A percentile compares a stretch with the other conserved stretches of the same genome.
These are phyloP conservation scores for Nemania serpens DNA, from an alignment of 2,329 filamentous ascomycete genomes.

Conservation along the genomic window DNA sequence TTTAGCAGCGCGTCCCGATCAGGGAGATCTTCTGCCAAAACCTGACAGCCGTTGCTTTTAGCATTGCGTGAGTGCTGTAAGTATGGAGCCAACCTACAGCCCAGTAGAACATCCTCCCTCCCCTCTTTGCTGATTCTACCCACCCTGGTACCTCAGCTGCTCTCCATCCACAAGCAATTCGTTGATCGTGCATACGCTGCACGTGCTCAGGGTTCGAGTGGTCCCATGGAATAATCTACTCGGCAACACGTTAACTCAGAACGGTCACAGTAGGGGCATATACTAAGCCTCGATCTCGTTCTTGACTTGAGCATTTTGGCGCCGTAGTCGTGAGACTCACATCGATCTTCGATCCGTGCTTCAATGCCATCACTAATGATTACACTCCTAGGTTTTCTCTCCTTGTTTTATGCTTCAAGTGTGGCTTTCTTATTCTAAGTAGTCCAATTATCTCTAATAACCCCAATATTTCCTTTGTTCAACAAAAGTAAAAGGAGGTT, in stretches of 20 bases:
- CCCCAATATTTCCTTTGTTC: neutral
- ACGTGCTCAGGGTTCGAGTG: constrained; percentile 45
- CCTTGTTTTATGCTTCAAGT: neutral
- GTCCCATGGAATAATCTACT: constrained; percentile 51
- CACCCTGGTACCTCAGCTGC: constrained; percentile 44
- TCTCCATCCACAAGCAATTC: constrained; percentile 53
- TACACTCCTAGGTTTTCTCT: neutral
- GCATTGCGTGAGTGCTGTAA: constrained; percentile 13
- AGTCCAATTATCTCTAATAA: neutral
- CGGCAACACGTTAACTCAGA: constrained; percentile 4
- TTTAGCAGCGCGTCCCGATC: constrained; percentile 39
- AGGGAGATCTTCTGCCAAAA: constrained; percentile 39
- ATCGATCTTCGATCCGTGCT: constrained; percentile 43
- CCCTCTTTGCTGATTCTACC: constrained; percentile 42
- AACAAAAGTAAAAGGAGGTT: neutral
- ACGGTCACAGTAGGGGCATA: neutral
- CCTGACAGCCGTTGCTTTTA: constrained; percentile 31
- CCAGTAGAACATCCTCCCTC: constrained; percentile 48
- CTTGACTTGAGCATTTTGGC: neutral
- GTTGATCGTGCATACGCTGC: constrained; percentile 48
- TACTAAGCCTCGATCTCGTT: neutral
- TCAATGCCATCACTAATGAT: constrained; percentile 30
- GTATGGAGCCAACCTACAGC: constrained; percentile 40
- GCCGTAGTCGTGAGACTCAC: constrained; percentile 34
- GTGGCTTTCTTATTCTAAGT: neutral